Conservation (phyloP, 768 basidiomycete genomes). For the Thelephora ganbajun region DNA sequence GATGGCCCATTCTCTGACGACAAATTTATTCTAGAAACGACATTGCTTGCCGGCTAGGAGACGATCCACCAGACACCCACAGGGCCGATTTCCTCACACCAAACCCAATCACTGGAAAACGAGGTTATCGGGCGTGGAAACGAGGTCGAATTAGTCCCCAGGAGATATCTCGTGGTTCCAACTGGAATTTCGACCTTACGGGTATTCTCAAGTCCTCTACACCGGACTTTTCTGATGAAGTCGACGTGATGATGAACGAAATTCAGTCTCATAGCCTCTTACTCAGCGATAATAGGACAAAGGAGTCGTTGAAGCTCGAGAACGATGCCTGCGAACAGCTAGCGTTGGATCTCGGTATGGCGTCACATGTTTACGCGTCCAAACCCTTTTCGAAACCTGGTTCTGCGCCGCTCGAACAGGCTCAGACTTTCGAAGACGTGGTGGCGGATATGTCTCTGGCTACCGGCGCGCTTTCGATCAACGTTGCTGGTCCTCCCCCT, state of each 20-base stretch:
- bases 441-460: constrained; percentile 47
- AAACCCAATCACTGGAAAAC: constrained; percentile 32
- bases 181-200: constrained; percentile 41
- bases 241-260: constrained; percentile 20
- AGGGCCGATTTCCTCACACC: constrained; percentile 48
- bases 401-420: background rate
- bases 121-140: constrained; percentile 38
- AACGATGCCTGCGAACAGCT: constrained; percentile 45
- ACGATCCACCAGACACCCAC: constrained; percentile 27
- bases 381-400: constrained; percentile 21
- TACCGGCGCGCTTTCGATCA: constrained; percentile 31
- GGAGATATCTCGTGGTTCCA: constrained; percentile 24
- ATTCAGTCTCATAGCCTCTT: constrained; percentile 31
- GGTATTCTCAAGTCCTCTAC: constrained; percentile 30
- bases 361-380: constrained; percentile 41
- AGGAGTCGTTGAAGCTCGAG: constrained; percentile 31
- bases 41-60: constrained; percentile 38
- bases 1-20: background rate
- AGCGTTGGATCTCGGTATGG: constrained; percentile 46
- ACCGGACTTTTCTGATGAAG: constrained; percentile 21
- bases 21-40: constrained; percentile 38
- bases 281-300: constrained; percentile 22
- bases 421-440: constrained; percentile 16
- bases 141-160: constrained; percentile 31
- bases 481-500: constrained; percentile 34